Conservation (phyloP, 345 rosid species). For the Anacardium occidentale region DNA sequence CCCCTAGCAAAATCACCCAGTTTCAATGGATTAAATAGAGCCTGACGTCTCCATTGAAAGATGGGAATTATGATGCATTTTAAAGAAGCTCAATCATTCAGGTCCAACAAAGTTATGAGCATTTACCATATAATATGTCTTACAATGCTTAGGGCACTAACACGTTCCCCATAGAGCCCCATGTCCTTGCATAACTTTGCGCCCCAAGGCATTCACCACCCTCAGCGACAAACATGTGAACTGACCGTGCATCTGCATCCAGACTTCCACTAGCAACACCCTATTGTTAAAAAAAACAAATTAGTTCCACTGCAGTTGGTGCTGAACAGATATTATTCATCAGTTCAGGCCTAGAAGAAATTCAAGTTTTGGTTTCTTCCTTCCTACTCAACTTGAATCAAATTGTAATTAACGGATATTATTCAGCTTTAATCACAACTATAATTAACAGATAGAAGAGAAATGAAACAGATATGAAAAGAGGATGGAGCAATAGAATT, state of each 20-base stretch:
- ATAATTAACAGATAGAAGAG: no score
- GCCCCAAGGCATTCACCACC: conserved; percentile 86
- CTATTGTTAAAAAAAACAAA: conserved; percentile 31
- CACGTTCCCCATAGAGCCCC: conserved; percentile 95
- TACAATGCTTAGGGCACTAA: conserved; percentile 97
- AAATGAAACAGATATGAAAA: no score
- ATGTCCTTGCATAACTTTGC: conserved; percentile 94
- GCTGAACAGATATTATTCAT: neutral
- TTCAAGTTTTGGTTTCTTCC: neutral
- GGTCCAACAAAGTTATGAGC: neutral
- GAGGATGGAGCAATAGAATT: no score
- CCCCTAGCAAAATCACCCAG: neutral
- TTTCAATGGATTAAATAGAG: neutral
- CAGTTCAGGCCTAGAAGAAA: neutral
- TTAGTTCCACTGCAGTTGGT: neutral
- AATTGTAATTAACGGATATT: no score
- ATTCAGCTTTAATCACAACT: no score
- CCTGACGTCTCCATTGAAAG: neutral
- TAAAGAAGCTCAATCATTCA: neutral
- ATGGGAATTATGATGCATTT: no score
- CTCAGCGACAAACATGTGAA: conserved; percentile 80
- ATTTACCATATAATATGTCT: conserved; percentile 23
- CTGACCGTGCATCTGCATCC: conserved; percentile 72
- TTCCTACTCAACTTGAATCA: no score
- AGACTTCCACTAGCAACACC: conserved; percentile 93